Evolutionary conservation across 495 filamentous ascomycete species (phyloP), one percentile per base, ranked within the genome.

Genomic region (Sporormia fimetaria): DNA sequence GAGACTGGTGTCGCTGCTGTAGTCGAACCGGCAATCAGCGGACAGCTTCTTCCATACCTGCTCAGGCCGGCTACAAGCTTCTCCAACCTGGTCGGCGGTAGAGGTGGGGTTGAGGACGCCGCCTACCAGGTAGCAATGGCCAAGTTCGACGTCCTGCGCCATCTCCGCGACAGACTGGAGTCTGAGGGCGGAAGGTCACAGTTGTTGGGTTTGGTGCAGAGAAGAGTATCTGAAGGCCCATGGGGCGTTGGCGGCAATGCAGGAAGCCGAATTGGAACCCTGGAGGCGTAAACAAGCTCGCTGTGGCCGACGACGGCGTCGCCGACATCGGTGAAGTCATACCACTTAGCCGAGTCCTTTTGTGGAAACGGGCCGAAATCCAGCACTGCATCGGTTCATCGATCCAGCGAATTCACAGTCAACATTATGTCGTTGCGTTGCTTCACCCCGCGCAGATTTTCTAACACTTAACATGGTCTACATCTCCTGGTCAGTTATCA

Each of bases 61-160:
- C 69, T 80, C 39, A 68, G 67, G 31, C 73, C 73, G 10, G 67
- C 76, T 9, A 66, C 71, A 18, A 68, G 66, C 2, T 76, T 73
- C 31, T 63, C 67, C 15, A 74, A 73, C 22, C 67, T 76, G 30
- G 72, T 76, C 0, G 70, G 72, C 10, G 74, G 74, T 17, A 64
- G 67, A 2, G 73, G 71, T 1, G 74, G 77, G 43, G 56, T 67
- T 9, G 71, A 78, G 44, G 71, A 64, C 48, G 64, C 67, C 0
- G 70, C 74, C 4, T 80, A 74, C 63, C 66, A 70, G 44, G 62
- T 80, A 28, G 75, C 73, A 3, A 67, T 63, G 15, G 71, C 71
- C 2, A 79, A 77, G 51, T 71, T 71, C 49, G 74, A 73, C 36
- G 71, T 70, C 3, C 44, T 79, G 24, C 64, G 64, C 2, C 59